Percentiles rank a stretch among this genome's conserved stretches.
phyloP scores from a whole-genome alignment of 73 alveolate species.

The Paraurostyla sp. region DNA sequence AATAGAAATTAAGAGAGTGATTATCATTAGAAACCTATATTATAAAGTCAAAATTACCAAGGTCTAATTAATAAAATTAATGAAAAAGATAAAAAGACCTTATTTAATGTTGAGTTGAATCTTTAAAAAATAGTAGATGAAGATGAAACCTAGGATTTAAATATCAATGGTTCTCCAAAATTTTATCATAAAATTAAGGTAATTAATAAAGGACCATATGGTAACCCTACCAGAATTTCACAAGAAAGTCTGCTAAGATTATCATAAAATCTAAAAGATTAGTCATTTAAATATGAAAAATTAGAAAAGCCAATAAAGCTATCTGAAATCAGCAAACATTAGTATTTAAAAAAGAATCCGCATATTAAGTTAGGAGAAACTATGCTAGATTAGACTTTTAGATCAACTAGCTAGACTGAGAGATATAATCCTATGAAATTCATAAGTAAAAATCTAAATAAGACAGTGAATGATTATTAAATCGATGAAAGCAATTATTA shows the following conservation, averaged over 20 bases:
- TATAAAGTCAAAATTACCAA: no score
- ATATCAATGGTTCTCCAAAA: not conserved
- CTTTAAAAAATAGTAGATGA: no score
- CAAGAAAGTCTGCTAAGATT: not conserved
- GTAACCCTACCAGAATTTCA: not conserved
- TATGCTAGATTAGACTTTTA: not conserved
- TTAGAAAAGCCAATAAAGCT: not conserved
- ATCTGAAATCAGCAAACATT: not conserved
- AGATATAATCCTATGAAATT: conserved; percentile 25
- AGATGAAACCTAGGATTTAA: not conserved
- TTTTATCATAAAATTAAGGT: no score
- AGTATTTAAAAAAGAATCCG: not conserved
- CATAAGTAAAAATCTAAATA: not conserved
- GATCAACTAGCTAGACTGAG: not conserved
- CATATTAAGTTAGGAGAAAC: not conserved
- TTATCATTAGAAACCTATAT: no score
- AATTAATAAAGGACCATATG: conserved; percentile 4
- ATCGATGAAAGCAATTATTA: not conserved
- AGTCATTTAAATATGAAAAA: not conserved
- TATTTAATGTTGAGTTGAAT: no score
- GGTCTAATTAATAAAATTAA: no score
- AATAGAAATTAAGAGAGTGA: no score
- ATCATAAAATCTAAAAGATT: not conserved
- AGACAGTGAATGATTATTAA: not conserved
- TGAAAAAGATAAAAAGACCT: no score